Percentiles rank a stretch among this genome's conserved stretches.
phyloP scores from a whole-genome alignment of 2,329 filamentous ascomycete genomes.

The Periconia macrospinosa region DNA sequence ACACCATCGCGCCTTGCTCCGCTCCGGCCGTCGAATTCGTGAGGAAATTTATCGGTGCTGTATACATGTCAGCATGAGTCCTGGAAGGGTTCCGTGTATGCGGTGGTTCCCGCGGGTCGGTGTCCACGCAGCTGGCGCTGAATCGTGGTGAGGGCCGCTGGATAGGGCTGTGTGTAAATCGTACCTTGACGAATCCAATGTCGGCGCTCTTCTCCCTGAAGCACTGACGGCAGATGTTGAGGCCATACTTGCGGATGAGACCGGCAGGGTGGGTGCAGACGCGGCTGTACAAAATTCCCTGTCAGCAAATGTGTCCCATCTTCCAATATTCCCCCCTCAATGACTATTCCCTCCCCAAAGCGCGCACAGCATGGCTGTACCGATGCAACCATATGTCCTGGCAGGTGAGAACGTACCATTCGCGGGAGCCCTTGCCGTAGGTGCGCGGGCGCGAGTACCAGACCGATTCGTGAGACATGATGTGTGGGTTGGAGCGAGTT shows the following conservation, averaged over 20 bases:
- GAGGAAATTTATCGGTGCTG: conserved; percentile 39
- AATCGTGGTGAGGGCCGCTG: not conserved
- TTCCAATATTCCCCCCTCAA: conserved; percentile 19
- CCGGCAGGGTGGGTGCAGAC: conserved; percentile 94
- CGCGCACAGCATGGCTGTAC: not conserved
- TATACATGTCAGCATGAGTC: conserved; percentile 10
- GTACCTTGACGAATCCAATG: conserved; percentile 71
- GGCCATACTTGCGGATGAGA: conserved; percentile 99
- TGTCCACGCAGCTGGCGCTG: not conserved
- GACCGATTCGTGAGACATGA: conserved; percentile 90
- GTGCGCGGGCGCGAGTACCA: conserved; percentile 98
- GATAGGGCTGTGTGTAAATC: conserved; percentile 8
- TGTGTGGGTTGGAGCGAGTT: conserved; percentile 50
- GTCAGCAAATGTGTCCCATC: conserved; percentile 28
- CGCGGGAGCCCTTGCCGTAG: conserved; percentile 95
- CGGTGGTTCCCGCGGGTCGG: not conserved
- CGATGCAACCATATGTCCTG: not conserved
- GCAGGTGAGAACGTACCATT: conserved; percentile 69
- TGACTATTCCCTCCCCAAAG: conserved; percentile 9
- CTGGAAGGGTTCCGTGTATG: not conserved
- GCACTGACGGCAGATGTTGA: conserved; percentile 78
- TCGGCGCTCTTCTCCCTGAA: conserved; percentile 70
- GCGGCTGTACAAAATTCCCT: conserved; percentile 56
- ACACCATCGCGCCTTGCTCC: conserved; percentile 28
- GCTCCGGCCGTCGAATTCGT: conserved; percentile 27